These are phyloP conservation scores for Candida boleticola DNA, from an alignment of 805 yeast genomes.

Conservation along the genomic window DNA sequence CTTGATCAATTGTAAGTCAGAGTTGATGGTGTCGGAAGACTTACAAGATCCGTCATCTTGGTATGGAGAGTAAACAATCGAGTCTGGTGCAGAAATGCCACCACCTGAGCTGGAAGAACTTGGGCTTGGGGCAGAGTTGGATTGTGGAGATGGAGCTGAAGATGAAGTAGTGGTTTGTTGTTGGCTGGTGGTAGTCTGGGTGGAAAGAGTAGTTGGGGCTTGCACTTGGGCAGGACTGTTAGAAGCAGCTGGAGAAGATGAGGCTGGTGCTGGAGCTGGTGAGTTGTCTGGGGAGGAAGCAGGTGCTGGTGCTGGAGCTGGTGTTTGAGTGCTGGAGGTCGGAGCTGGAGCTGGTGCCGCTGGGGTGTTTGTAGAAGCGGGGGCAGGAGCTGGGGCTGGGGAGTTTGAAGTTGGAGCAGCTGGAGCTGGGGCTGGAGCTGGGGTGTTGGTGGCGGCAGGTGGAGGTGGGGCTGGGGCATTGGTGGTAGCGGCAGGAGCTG, in stretches of 20 bases:
- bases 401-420: constrained; percentile 9
- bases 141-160: constrained; percentile 22
- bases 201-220: constrained; percentile 8
- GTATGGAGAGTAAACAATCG: constrained; percentile 80
- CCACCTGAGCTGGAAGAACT: constrained; percentile 15
- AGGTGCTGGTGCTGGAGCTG: constrained; percentile 11
- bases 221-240: constrained; percentile 9
- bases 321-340: constrained; percentile 11
- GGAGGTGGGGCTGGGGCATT: constrained; percentile 17
- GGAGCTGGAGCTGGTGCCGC: constrained; percentile 18
- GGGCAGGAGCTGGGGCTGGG: constrained; percentile 20
- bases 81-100: constrained; percentile 45
- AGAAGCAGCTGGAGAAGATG: constrained; percentile 10
- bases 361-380: constrained; percentile 17
- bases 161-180: constrained; percentile 19
- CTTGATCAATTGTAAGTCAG: constrained; percentile 59
- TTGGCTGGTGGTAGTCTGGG: constrained; percentile 10
- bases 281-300: constrained; percentile 11
- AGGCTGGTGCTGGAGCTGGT: constrained; percentile 13
- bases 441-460: constrained; percentile 12
- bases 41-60: constrained; percentile 68
- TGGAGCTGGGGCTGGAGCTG: constrained; percentile 12
- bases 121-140: constrained; percentile 10
- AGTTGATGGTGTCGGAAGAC: constrained; percentile 45
- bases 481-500: constrained; percentile 34